Evolutionary conservation across 139 green algal species (phyloP), one percentile per base, ranked within the genome.

Genomic region (Choricystis sp.): DNA sequence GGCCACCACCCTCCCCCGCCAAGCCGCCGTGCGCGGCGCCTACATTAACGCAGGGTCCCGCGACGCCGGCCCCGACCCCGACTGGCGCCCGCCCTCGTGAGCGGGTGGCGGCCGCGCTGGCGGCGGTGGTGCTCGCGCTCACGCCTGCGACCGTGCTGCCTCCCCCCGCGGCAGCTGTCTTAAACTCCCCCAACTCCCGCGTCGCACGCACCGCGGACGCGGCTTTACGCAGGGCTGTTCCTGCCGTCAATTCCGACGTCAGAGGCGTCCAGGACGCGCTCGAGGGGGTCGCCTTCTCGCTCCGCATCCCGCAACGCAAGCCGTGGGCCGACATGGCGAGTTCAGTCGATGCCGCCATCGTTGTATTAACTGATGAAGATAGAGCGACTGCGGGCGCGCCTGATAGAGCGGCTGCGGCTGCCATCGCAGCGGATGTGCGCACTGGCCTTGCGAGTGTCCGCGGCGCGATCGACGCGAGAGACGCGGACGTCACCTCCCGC

Each of bases 261-360:
- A 59, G 64, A 14, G 60, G 61, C 0, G 62, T 94, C 0, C 85
- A 88, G 68, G 49, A 60, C 1, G 26, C 56, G 29, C 52, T 86
- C 31, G 79, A 88, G 60, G 73, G 83, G 9, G 63, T 89, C 4
- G 65, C 69, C 19, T 90, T 84, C 71, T 79, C 86, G 65, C 80
- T 94, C 61, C 75, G 87, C 63, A 94, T 94, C 59, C 87, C 85
- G 1, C 84, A 89, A 77, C 73, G 77, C 30, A 84, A 84, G 74
- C 87, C 87, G 14, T 95, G 82, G 82, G 74, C 62, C 27, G 77
- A 60, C 66, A 95, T 95, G 84, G 62, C 69, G 0, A 56, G 74
- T 0, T 71, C 85, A 55, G 66, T 89, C 2, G 29, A 61, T 0
- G 31, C 40, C 1, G 73, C 79, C 3, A 56, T 80, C 49, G 29